Evolutionary conservation across 331 rosid genomes (phyloP), one percentile per base, ranked within the genome.

Genomic region (Malus hybrid): DNA sequence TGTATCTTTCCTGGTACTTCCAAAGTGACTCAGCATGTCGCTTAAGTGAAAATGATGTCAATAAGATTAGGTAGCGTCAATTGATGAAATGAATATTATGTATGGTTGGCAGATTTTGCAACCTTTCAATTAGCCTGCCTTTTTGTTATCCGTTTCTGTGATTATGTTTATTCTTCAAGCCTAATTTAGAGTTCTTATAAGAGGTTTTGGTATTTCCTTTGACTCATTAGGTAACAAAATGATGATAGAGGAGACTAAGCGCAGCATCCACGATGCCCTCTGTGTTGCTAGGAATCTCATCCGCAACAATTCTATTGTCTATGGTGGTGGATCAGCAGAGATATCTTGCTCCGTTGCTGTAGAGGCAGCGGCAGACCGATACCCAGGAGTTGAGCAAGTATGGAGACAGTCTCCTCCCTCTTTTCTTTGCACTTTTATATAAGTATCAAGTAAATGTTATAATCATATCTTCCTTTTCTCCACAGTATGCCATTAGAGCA

Each of bases 221-320:
- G 71, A 58, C 72, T 55, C 19, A 52, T 48, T 75, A 92, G 99
- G 98, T 81, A 95, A 95, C 90, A 95, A 95, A 80, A 95, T 95
- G 99, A 88, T 95, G 76, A 83, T 92, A 70, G 99, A 92, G 87
- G 99, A 95, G 93, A 95, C 99, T 72, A 95, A 95, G 78, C 96
- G 99, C 65, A 95, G 98, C 77, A 58, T 95, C 80, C 99, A 92
- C 1, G 98, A 95, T 89, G 96, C 98, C 74, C 74, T 95, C 68
- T 95, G 99, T 64, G 99, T 95, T 61, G 96, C 99, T 52, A 90
- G 99, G 84, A 95, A 95, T 89, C 97, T 95, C 74, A 95, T 95
- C 53, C 89, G 97, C 87, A 95, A 95, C 86, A 95, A 95, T 62
- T 90, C 97, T 68, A 92, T 95, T 62, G 98, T 95, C 39, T 95